phyloP scores from a whole-genome alignment of 805 yeast species.

The Candida lessepsii region DNA sequence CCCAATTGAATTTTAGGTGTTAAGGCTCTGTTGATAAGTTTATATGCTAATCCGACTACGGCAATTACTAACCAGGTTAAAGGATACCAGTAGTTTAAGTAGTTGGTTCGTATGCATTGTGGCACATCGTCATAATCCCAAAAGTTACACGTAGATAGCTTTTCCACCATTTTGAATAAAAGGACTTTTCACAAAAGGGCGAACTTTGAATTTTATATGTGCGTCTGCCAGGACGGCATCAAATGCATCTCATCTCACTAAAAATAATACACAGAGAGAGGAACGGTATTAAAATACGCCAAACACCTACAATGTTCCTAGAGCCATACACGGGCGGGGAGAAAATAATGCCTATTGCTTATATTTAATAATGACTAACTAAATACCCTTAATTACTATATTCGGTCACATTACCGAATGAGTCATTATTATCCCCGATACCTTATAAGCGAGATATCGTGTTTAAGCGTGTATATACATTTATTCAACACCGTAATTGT shows the following conservation, averaged over 20 bases:
- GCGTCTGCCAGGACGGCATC: constrained; percentile 2
- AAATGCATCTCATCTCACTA: constrained; percentile 1
- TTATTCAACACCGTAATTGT: too few relatives aligned
- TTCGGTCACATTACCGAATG: too few relatives aligned
- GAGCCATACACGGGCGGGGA: too few relatives aligned
- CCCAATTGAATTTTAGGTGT: constrained; percentile 16
- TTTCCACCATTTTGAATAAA: constrained; percentile 3
- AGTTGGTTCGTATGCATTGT: constrained; percentile 43
- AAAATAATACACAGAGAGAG: too few relatives aligned
- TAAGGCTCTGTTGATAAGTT: constrained; percentile 19
- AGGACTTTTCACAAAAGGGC: not conserved
- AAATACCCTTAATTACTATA: too few relatives aligned
- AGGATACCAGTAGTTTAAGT: constrained; percentile 35
- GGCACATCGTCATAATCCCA: constrained; percentile 69
- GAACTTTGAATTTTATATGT: constrained; percentile 3
- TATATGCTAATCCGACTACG: constrained; percentile 21
- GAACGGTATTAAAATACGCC: too few relatives aligned
- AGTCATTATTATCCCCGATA: too few relatives aligned
- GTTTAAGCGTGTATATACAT: too few relatives aligned
- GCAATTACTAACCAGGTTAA: constrained; percentile 30
- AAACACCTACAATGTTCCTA: too few relatives aligned
- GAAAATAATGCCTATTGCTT: too few relatives aligned
- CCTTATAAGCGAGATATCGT: too few relatives aligned
- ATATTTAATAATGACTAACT: too few relatives aligned
- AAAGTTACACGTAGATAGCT: constrained; percentile 14